Percentiles rank a stretch among this genome's conserved stretches.
These are phyloP conservation scores for Danielia oregonensis DNA, from an alignment of 805 yeast species.

Conservation along the genomic window DNA sequence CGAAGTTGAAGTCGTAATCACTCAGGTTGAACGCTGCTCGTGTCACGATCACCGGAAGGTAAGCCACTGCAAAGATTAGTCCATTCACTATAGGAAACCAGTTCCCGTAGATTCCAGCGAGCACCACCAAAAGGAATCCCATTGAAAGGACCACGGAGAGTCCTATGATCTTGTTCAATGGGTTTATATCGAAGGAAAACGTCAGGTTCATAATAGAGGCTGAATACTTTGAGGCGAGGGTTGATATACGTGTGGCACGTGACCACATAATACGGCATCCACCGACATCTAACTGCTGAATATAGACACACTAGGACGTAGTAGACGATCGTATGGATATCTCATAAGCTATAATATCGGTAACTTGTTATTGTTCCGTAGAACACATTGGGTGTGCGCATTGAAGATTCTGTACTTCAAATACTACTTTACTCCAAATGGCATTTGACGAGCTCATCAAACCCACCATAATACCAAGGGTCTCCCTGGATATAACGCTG, in stretches of 20 bases:
- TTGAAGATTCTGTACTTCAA: no score
- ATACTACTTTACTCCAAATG: no score
- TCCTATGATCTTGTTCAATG: slow-evolving; percentile 73
- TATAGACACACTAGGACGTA: no score
- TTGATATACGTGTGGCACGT: no score
- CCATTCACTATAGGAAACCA: slow-evolving; percentile 85
- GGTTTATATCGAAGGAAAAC: slow-evolving; percentile 32
- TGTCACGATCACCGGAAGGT: slow-evolving; percentile 35
- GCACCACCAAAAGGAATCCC: slow-evolving; percentile 83
- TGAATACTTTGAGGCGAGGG: no score
- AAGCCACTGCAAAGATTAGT: slow-evolving; percentile 37
- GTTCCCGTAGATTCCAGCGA: slow-evolving; percentile 83
- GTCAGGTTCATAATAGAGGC: slow-evolving; percentile 14
- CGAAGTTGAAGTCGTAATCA: slow-evolving; percentile 43
- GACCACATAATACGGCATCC: no score
- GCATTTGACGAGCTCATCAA: slow-evolving; percentile 9
- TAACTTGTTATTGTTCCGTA: no score
- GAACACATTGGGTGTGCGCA: no score
- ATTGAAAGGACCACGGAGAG: slow-evolving; percentile 76
- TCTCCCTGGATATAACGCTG: slow-evolving; percentile 5
- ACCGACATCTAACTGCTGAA: background rate
- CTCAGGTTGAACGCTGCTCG: slow-evolving; percentile 28
- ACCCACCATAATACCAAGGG: slow-evolving; percentile 8
- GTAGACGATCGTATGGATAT: no score
- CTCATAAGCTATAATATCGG: no score